phyloP scores from a whole-genome alignment of 768 basidiomycete genomes.

The Asterophora lycoperdoides region DNA sequence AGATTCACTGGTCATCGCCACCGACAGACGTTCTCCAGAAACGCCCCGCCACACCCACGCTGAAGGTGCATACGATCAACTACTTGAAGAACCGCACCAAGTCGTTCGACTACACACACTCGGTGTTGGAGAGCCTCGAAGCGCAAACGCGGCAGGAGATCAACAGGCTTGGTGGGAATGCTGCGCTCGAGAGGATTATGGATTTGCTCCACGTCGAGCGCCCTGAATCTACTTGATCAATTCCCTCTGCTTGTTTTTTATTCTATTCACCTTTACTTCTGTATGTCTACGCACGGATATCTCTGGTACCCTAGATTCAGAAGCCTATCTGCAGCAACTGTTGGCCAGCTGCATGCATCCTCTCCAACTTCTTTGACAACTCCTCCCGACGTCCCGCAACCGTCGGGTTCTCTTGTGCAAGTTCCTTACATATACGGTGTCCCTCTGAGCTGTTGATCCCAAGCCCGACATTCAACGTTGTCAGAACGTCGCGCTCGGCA shows the following conservation, averaged over 20 bases:
- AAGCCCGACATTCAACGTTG: slow-evolving; percentile 43
- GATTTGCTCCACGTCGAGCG: slow-evolving; percentile 44
- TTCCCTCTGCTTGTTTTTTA: too few relatives aligned
- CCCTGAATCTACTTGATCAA: not conserved
- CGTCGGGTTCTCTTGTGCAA: slow-evolving; percentile 32
- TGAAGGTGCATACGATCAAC: slow-evolving; percentile 75
- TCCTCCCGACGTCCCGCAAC: slow-evolving; percentile 10
- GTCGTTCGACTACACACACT: slow-evolving; percentile 84
- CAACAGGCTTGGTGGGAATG: slow-evolving; percentile 71
- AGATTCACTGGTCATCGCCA: not conserved
- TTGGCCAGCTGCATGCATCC: slow-evolving; percentile 22
- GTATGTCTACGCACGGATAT: too few relatives aligned
- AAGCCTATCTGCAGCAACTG: slow-evolving; percentile 8
- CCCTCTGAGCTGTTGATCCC: slow-evolving; percentile 48
- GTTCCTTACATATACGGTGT: slow-evolving; percentile 39
- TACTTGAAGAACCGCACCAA: slow-evolving; percentile 74
- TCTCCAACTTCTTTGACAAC: slow-evolving; percentile 11
- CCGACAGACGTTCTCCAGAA: slow-evolving; percentile 82
- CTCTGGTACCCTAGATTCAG: too few relatives aligned
- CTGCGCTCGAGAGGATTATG: slow-evolving; percentile 52
- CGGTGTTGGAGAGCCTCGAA: slow-evolving; percentile 65
- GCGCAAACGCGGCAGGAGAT: slow-evolving; percentile 68
- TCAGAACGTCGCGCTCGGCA: slow-evolving; percentile 41
- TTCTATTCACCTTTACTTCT: not conserved
- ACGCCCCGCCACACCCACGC: slow-evolving; percentile 72